These are phyloP conservation scores for Cladophialophora carrionii DNA, from an alignment of 2,329 filamentous ascomycete genomes.

Conservation along the genomic window DNA sequence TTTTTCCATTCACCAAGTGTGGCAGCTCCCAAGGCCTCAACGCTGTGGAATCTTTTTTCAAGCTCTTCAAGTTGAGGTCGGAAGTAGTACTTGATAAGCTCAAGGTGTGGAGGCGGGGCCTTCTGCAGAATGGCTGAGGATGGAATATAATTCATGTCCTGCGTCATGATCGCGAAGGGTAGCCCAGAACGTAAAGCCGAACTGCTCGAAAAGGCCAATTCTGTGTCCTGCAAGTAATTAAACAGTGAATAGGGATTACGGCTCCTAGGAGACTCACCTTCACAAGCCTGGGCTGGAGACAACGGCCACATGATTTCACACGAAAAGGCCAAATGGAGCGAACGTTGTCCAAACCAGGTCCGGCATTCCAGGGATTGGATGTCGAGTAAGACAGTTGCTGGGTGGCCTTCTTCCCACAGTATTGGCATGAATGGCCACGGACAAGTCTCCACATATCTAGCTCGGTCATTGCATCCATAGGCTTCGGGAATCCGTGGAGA, in stretches of 20 bases:
- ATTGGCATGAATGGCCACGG: slow-evolving; percentile 67
- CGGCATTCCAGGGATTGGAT: slow-evolving; percentile 57
- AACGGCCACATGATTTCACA: slow-evolving; percentile 67
- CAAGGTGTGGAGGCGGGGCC: slow-evolving; percentile 51
- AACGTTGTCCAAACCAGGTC: slow-evolving; percentile 65
- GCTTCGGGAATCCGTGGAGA: slow-evolving; percentile 69
- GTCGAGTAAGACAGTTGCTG: slow-evolving; percentile 26
- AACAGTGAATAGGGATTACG: slow-evolving; percentile 27
- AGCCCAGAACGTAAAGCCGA: slow-evolving; percentile 69
- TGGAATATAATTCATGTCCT: slow-evolving; percentile 63
- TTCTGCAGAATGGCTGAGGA: slow-evolving; percentile 59
- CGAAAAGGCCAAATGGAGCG: slow-evolving; percentile 72
- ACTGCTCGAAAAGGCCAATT: slow-evolving; percentile 67
- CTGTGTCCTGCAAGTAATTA: slow-evolving; percentile 64
- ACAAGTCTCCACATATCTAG: slow-evolving; percentile 76
- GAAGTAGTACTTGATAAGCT: slow-evolving; percentile 69
- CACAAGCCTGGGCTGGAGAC: slow-evolving; percentile 62
- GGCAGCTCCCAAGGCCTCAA: slow-evolving; percentile 67
- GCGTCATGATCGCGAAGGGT: slow-evolving; percentile 68
- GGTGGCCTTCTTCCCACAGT: slow-evolving; percentile 58
- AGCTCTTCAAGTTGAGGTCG: slow-evolving; percentile 65
- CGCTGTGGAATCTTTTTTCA: slow-evolving; percentile 64
- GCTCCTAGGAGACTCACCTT: slow-evolving; percentile 60
- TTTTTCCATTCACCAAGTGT: slow-evolving; percentile 78
- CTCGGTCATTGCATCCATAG: slow-evolving; percentile 67